Evolutionary conservation across 2,329 filamentous ascomycete species (phyloP), one percentile per base, ranked within the genome.

Genomic region (Pezicula rhizophila): DNA sequence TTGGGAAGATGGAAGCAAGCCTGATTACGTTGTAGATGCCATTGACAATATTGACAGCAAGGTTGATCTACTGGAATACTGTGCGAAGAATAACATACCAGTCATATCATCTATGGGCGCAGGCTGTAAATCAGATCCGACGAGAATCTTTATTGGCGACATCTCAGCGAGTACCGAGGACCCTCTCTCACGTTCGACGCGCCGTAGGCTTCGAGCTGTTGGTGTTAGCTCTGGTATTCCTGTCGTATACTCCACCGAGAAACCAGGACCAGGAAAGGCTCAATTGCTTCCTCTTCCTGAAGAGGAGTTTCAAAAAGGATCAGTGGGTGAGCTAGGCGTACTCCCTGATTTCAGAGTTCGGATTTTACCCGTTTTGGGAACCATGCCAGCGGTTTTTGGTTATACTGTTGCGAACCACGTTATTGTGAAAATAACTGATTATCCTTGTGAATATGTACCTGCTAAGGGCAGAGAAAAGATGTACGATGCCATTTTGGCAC

Each of bases 31-130:
- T n/a, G 81, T 99, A 33, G 93, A 99, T 68, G 95, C 92, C 18
- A 99, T 99, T 57, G 93, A 99, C 68, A 97, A 99, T 64, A 97
- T 99, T 54, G 89, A 96, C 45, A 95, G 89, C 47, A 99, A 99
- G 71, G 92, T 99, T 3, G 86, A 85, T 15, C 72, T 99, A 47
- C 75, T 99, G 37, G 84, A 89, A 60, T 95, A 95, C 70, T 99
- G 93, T 69, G 77, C 91, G 64, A 79, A 83, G 52, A 78, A 89
- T 63, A 74, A 77, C 2, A 73, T 97, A 23, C 85, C 82, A 1
- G 89, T 99, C 25, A 91, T 99, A 53, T 93, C 89, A 14, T 88
- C 89, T 28, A 97, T 97, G 91, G 93, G 93, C 1, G 93, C 93
- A 0, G 93, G 90, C 0, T 96, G 89, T 69, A 99, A 97, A 73